Evolutionary conservation across 164 flowering plant species (phyloP), one percentile per base, ranked within the genome.

Genomic region (Akebia trifoliata): DNA sequence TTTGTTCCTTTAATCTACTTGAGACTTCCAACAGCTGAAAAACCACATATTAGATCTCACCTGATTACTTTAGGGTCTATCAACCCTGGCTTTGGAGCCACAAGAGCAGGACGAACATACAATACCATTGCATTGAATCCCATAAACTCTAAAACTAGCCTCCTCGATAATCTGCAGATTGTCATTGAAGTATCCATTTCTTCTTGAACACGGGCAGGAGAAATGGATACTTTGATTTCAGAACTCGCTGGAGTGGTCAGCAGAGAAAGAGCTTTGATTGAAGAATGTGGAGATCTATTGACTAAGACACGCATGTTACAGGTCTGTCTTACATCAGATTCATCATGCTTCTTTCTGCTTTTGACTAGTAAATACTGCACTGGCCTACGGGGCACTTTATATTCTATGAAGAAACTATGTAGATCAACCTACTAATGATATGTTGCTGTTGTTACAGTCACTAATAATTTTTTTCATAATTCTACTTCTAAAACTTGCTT

Each of bases 201-300:
- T n/a, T n/a, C 21, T 11, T 54, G 52, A 37, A 42, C 66, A 74
- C 84, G 87, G 97, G 85, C 87, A 11, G 75, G 71, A 67, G 81
- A 77, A 69, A 59, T 73, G 65, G 84, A 78, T 47, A 57, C 3
- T 17, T 70, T 76, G 46, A 64, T 73, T 29, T 81, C 90, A 46
- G 82, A 81, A 49, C 64, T 90, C 40, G 93, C 95, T 3, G 72
- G 68, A 38, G 74, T 80, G 39, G 63, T 38, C 40, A 71, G 74
- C n/a, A 70, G 70, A 38, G 95, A 85, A 72, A 78, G 65, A 64
- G 73, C 73, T 29, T 61, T 75, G 17, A 51, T 80, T 36, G 86
- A 82, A 65, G 95, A 84, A 64, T 81, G 93, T 64, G 85, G 81
- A 52, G 74, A 68, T 64, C 40, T 84, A 31, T 60, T 87, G 46